Conservation (phyloP, 768 basidiomycete genomes). For the Cytidiella melzeri region DNA sequence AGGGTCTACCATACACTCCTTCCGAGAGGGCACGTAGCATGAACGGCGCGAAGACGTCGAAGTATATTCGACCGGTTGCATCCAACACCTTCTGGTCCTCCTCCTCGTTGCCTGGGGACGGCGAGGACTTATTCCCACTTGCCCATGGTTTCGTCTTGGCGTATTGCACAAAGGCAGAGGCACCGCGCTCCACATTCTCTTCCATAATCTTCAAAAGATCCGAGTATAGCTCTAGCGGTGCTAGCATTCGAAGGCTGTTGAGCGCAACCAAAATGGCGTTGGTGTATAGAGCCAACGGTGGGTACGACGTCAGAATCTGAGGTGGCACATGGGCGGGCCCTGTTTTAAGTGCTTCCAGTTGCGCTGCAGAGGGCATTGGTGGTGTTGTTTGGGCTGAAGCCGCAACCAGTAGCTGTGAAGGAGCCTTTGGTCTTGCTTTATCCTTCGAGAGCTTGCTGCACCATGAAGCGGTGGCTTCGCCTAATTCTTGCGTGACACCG, state of each 20-base stretch:
- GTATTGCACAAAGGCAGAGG: conserved; percentile 43
- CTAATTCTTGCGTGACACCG: conserved; percentile 49
- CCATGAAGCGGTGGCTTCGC: conserved; percentile 29
- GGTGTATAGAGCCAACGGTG: conserved; percentile 62
- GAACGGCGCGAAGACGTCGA: conserved; percentile 63
- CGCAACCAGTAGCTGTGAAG: conserved; percentile 13
- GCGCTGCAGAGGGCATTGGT: conserved; percentile 13
- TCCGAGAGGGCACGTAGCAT: conserved; percentile 61
- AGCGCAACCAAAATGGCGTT: conserved; percentile 71
- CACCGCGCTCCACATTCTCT: conserved; percentile 39
- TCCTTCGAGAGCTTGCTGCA: conserved; percentile 1
- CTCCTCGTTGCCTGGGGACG: conserved; percentile 25
- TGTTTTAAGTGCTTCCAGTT: conserved; percentile 11
- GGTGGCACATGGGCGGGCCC: conserved; percentile 58
- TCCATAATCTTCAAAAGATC: conserved; percentile 50
- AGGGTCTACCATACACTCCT: conserved; percentile 56
- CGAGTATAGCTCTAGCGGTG: conserved; percentile 53
- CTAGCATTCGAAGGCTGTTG: conserved; percentile 78
- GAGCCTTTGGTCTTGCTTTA: conserved; percentile 8
- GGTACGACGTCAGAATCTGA: conserved; percentile 61
- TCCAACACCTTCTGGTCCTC: conserved; percentile 30
- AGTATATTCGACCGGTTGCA: conserved; percentile 53
- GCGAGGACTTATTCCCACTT: conserved; percentile 13
- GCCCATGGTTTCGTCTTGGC: conserved; percentile 17
- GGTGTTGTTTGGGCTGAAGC: conserved; percentile 9